Conservation (phyloP, 176 grass and related monocot genomes). For the Phoenix roebelenii region DNA sequence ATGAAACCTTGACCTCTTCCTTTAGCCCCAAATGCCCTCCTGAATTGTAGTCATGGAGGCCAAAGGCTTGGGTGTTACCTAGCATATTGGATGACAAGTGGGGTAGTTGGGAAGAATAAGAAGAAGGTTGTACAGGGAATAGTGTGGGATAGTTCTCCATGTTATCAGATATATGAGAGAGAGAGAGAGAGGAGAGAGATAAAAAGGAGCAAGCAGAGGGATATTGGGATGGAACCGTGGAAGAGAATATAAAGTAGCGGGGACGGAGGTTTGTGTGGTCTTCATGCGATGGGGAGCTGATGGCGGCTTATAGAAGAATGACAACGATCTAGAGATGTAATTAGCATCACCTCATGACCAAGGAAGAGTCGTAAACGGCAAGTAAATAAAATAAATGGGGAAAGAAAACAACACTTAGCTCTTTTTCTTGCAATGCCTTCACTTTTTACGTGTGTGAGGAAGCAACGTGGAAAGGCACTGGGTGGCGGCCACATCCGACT, state of each 20-base stretch:
- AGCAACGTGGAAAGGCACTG: no score
- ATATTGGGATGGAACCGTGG: neutral
- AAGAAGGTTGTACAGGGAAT: slow-evolving; percentile 37
- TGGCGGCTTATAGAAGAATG: neutral
- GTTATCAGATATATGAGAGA: neutral
- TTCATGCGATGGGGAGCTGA: no score
- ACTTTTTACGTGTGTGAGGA: neutral
- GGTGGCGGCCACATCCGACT: neutral
- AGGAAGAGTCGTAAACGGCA: slow-evolving; percentile 45
- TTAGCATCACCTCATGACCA: neutral
- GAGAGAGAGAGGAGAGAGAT: slow-evolving; percentile 18
- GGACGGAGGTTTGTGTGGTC: neutral
- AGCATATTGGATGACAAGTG: neutral
- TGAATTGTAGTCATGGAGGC: neutral
- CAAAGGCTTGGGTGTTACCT: neutral
- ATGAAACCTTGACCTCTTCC: slow-evolving; percentile 15
- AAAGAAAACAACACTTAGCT: slow-evolving; percentile 2
- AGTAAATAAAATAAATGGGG: slow-evolving; percentile 26
- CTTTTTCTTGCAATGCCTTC: neutral
- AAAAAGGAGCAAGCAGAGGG: neutral
- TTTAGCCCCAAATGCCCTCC: slow-evolving; percentile 13
- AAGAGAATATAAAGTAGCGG: slow-evolving; percentile 12
- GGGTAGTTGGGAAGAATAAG: neutral
- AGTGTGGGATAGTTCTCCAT: slow-evolving; percentile 59
- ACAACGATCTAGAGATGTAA: neutral